These are phyloP conservation scores for Halophytophthora polymorphica DNA, from an alignment of 352 stramenopile species.

Conservation along the genomic window DNA sequence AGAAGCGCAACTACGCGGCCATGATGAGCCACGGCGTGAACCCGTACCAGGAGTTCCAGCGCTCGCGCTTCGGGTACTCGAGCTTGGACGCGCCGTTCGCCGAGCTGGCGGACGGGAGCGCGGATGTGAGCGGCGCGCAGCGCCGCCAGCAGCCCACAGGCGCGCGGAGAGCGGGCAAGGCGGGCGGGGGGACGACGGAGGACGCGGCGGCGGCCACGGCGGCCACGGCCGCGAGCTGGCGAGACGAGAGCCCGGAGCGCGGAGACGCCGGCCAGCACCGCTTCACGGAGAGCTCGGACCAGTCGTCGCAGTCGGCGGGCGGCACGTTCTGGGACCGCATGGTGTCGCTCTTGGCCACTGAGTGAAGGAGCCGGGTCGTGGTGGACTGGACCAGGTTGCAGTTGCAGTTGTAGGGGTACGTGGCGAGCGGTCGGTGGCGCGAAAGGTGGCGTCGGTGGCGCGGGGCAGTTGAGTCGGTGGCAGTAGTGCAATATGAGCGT, in stretches of 20 bases:
- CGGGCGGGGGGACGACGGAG: background rate
- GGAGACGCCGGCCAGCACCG: constrained; percentile 12
- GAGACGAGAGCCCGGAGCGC: constrained; percentile 26
- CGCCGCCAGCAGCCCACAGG: constrained; percentile 9
- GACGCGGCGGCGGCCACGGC: constrained; percentile 1
- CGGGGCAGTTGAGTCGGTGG: too few relatives aligned
- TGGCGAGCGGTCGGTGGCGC: too few relatives aligned
- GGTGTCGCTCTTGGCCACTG: constrained; percentile 30
- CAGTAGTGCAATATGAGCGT: too few relatives aligned
- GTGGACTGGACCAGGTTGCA: too few relatives aligned
- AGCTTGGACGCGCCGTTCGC: constrained; percentile 21
- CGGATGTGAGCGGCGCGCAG: constrained; percentile 4
- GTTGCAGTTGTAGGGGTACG: too few relatives aligned
- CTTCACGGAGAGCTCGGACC: constrained; percentile 26
- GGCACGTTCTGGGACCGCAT: constrained; percentile 50
- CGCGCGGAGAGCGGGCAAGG: background rate
- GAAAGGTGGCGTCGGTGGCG: too few relatives aligned
- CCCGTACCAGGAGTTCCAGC: constrained; percentile 52
- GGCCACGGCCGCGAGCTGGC: constrained; percentile 31
- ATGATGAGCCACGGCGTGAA: constrained; percentile 59
- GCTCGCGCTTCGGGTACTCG: constrained; percentile 46
- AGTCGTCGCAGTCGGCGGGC: constrained; percentile 33
- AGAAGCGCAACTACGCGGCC: constrained; percentile 73
- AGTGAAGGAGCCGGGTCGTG: background rate
- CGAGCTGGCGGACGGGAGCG: constrained; percentile 11